Percentiles rank a stretch among this genome's conserved stretches.
Conservation (phyloP, 257 asterid genomes). For the Nicotiana knightiana region DNA sequence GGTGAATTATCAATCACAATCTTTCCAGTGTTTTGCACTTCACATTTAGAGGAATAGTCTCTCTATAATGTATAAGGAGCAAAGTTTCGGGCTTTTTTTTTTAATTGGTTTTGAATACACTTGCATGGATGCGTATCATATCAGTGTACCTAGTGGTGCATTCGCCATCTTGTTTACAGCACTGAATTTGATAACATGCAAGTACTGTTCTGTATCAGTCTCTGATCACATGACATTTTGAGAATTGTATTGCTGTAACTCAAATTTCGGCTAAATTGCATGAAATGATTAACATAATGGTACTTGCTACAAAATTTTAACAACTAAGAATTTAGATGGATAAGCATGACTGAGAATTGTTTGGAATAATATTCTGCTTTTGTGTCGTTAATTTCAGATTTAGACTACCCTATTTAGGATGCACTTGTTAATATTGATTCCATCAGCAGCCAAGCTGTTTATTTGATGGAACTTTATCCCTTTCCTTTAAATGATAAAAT, state of each 20-base stretch:
- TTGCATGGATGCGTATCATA: background rate
- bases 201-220: background rate
- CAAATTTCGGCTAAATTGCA: background rate
- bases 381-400: background rate
- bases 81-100: background rate
- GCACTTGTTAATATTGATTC: background rate
- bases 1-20: conserved; percentile 23
- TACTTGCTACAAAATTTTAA: background rate
- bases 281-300: background rate
- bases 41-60: background rate
- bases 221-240: background rate
- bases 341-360: background rate
- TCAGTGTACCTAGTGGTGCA: background rate
- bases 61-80: background rate
- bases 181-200: background rate
- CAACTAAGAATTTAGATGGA: background rate
- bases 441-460: no score
- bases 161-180: background rate
- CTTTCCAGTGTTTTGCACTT: background rate
- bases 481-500: no score
- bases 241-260: background rate
- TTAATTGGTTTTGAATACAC: background rate
- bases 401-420: background rate
- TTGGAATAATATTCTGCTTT: background rate
- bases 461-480: no score